Conservation (phyloP, 441 rosid genomes). For the Cnidoscolus chayamansa region DNA sequence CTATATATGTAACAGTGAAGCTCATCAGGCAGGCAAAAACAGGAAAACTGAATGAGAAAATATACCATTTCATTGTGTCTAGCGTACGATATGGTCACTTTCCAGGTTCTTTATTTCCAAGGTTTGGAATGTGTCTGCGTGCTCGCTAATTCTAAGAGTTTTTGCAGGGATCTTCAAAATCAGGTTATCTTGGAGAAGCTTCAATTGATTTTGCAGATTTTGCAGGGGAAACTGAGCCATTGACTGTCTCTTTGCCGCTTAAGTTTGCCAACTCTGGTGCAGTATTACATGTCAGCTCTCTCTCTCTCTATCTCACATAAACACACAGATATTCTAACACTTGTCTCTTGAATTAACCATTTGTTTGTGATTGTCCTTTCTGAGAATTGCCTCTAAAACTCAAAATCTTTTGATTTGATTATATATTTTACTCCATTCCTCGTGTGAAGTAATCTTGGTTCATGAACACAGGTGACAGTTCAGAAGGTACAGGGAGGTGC, state of each 20-base stretch:
- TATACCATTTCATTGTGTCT: constrained; percentile 66
- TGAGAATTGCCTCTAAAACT: neutral
- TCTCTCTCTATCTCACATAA: constrained; percentile 22
- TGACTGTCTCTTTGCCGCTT: constrained; percentile 63
- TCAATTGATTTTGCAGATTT: constrained; percentile 78
- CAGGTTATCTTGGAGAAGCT: constrained; percentile 63
- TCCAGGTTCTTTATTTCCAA: constrained; percentile 3
- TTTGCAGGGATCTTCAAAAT: constrained; percentile 62
- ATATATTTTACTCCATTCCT: constrained; percentile 13
- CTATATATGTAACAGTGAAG: constrained; percentile 62
- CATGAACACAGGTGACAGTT: constrained; percentile 65
- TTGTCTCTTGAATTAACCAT: neutral
- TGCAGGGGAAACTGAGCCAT: constrained; percentile 53
- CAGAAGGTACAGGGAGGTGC: constrained; percentile 57
- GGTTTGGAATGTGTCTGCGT: constrained; percentile 5
- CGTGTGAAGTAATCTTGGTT: constrained; percentile 18
- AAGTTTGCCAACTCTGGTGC: constrained; percentile 64
- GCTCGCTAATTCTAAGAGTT: constrained; percentile 14
- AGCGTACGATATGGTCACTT: constrained; percentile 33
- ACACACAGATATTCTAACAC: neutral
- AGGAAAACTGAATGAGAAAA: constrained; percentile 61
- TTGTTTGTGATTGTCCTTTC: constrained; percentile 2
- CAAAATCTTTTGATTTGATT: constrained; percentile 6
- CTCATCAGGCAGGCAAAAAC: constrained; percentile 57
- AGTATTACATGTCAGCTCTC: constrained; percentile 60